A percentile compares a stretch with the other conserved stretches of the same genome.
These are phyloP conservation scores for Leccinum incarnatum DNA, from an alignment of 768 basidiomycete genomes.

Conservation along the genomic window DNA sequence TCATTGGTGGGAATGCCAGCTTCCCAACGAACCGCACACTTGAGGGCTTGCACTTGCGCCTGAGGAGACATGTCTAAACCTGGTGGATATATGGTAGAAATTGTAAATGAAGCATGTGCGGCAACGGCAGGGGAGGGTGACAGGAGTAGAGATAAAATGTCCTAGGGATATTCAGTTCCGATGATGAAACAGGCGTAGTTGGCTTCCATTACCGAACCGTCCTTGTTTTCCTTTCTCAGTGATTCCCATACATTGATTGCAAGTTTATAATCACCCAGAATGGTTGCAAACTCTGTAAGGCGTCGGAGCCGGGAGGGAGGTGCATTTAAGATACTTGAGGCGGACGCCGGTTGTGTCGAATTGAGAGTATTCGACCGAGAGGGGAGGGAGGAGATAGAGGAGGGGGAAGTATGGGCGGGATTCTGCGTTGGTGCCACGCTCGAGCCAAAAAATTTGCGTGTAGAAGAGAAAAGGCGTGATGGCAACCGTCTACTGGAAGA, in stretches of 20 bases:
- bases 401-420: constrained; percentile 37
- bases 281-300: constrained; percentile 94
- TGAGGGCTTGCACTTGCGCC: constrained; percentile 66
- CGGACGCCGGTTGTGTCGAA: constrained; percentile 30
- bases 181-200: background rate
- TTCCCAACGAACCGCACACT: constrained; percentile 77
- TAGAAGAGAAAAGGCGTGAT: constrained; percentile 82
- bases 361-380: constrained; percentile 38
- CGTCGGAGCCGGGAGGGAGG: constrained; percentile 73
- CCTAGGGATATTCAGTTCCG: constrained; percentile 43
- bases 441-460: constrained; percentile 78
- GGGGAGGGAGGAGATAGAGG: constrained; percentile 35
- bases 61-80: constrained; percentile 52
- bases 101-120: constrained; percentile 60
- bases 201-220: constrained; percentile 63
- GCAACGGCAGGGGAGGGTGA: constrained; percentile 62
- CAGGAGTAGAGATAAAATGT: constrained; percentile 74
- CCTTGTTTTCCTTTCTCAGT: constrained; percentile 80
- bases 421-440: constrained; percentile 48
- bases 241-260: constrained; percentile 85
- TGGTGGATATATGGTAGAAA: constrained; percentile 46
- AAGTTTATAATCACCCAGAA: constrained; percentile 85
- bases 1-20: constrained; percentile 54
- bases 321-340: constrained; percentile 19
- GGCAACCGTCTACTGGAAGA: constrained; percentile 76